Percentiles rank a stretch among this genome's conserved stretches.
These are phyloP conservation scores for Macadamia integrifolia DNA, from an alignment of 164 flowering plant species.

Conservation along the genomic window DNA sequence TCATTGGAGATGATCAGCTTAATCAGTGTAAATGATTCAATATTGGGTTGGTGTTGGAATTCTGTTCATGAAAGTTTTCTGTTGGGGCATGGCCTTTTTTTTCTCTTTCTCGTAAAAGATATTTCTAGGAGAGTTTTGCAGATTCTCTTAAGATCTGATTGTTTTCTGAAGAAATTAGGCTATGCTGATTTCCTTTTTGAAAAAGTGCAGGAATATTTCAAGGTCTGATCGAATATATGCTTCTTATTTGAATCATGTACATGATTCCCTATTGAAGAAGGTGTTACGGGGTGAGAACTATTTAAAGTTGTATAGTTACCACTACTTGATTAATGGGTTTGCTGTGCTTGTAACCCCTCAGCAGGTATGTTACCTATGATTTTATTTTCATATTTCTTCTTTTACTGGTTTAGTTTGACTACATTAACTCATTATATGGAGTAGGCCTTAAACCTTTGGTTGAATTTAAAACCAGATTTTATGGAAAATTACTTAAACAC, in stretches of 20 bases:
- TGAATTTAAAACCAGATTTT: not conserved
- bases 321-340: constrained; percentile 92
- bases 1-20: not conserved
- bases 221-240: constrained; percentile 35
- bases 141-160: not conserved
- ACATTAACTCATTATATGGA: not conserved
- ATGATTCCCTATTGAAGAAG: constrained; percentile 70
- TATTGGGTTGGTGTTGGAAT: not conserved
- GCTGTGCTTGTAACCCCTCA: constrained; percentile 75
- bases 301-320: constrained; percentile 89
- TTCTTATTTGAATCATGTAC: constrained; percentile 50
- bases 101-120: not conserved
- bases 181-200: not conserved
- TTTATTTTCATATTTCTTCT: not conserved
- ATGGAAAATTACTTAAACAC: no score
- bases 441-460: not conserved
- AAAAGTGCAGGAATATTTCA: constrained; percentile 46
- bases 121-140: not conserved
- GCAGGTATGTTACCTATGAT: constrained; percentile 49
- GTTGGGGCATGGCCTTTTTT: not conserved
- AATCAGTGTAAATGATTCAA: not conserved
- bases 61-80: not conserved
- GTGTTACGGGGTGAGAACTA: constrained; percentile 78
- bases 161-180: not conserved
- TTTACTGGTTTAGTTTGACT: not conserved